A percentile compares a stretch with the other conserved stretches of the same genome.
Evolutionary conservation across 768 basidiomycete genomes (phyloP).

Genomic region (Rubroboletus satanas): DNA sequence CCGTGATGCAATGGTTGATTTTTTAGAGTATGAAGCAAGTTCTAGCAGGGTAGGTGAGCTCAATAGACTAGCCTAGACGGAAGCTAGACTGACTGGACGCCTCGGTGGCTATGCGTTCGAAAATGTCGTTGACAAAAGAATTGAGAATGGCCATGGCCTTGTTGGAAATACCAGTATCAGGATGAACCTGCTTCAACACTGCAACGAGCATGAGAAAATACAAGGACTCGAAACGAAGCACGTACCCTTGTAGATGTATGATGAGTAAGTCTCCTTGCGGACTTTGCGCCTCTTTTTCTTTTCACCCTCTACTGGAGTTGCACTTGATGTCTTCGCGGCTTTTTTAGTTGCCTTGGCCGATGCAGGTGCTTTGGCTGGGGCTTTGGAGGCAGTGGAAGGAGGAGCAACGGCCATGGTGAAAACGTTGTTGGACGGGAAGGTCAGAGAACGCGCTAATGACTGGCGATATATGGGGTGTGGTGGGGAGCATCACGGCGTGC

Average conservation of each 20-base stretch:
- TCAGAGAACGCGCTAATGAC: conserved; percentile 3
- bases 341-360: conserved; percentile 41
- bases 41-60: conserved; percentile 41
- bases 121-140: conserved; percentile 92
- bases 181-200: conserved; percentile 98
- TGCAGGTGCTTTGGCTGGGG: conserved; percentile 40
- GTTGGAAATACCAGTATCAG: conserved; percentile 98
- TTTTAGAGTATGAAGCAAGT: conserved; percentile 97
- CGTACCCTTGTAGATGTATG: conserved; percentile 90
- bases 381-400: conserved; percentile 41
- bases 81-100: conserved; percentile 64
- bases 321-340: conserved; percentile 56
- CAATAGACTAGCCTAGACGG: neutral
- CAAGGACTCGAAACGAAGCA: neutral
- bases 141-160: conserved; percentile 92
- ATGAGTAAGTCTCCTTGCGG: conserved; percentile 89
- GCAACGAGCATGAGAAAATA: conserved; percentile 1
- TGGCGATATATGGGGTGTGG: conserved; percentile 11
- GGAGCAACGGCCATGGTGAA: conserved; percentile 59
- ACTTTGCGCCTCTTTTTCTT: conserved; percentile 89
- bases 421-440: conserved; percentile 2
- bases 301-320: conserved; percentile 58
- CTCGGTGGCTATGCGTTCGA: conserved; percentile 87
- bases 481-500: neutral
- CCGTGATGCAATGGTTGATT: conserved; percentile 96